Base-by-base conservation (phyloP, 2,329 filamentous ascomycete genomes). In the Aspergillus alliaceus region DNA sequence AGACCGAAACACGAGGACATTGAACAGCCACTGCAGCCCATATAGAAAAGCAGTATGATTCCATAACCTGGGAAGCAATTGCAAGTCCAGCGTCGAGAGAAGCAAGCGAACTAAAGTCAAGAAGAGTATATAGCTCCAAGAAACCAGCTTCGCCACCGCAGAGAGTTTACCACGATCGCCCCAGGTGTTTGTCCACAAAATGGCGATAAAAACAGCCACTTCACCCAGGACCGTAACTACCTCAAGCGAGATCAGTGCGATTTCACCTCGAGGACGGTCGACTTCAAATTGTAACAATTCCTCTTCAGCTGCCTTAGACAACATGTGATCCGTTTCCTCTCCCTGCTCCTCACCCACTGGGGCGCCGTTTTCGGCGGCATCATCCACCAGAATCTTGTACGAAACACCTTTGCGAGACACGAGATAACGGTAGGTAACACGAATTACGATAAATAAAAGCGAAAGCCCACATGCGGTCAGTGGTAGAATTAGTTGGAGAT, bases 31-130 rank as follows among this genome's bases (percentile, higher is more conserved):
- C 72, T 93, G 88, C 53, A 87, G 79, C 54, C 84, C 83, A 74
- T 99, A 99, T 53, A 99, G 86, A 61, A 83, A 77, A 20, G 91
- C 90, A 0, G 95, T 98, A 75, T 99, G 95, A 70, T 93, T 93
- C 95, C 95, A 99, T 8, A 98, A 79, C 57, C 84, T 82, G 8
- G 89, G 88, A 14, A 95, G 83, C 77, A 91, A 81, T 80, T 85
- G 67, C 77, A 85, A 76, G 79, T 86, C 74, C 44, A 78, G 75
- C 54, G 77, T 80, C 74, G 88, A 75, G 81, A 85, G 76, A 76
- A 87, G 67, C 51, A 97, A 79, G 32, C 95, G 87, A 42, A 92
- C 77, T 20, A 86, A 84, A 14, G 87, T 87, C 57, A 99, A 82
- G 15, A 87, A 75, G 27, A 93, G 80, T 37, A 93, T 85, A 71